Evolutionary conservation across 306 rosid species (phyloP).

Genomic region (Amphicarpaea edgeworthii): DNA sequence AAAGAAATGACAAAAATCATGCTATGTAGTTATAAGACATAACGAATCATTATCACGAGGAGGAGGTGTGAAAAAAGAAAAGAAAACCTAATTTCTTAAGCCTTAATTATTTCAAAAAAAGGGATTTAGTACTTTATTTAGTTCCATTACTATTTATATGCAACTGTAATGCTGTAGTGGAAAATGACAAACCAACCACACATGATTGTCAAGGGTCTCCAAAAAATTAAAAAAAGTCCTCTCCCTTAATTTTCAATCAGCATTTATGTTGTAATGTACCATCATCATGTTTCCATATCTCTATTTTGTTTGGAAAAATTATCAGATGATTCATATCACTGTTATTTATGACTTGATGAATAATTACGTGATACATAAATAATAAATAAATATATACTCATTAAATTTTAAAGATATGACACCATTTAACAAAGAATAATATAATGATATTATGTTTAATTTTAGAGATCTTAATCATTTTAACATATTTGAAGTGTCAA

Average conservation of each 20-base stretch:
- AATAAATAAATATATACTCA: too few species aligned
- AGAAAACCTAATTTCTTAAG: neutral
- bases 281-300: neutral
- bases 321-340: too few species aligned
- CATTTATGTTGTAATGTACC: neutral
- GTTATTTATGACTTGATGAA: too few species aligned
- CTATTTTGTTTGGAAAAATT: too few species aligned
- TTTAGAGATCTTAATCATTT: too few species aligned
- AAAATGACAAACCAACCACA: slow-evolving; percentile 34
- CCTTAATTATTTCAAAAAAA: neutral
- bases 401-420: too few species aligned
- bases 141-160: slow-evolving; percentile 14
- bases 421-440: too few species aligned
- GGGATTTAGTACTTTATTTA: neutral
- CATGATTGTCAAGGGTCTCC: slow-evolving; percentile 33
- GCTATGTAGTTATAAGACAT: slow-evolving; percentile 13
- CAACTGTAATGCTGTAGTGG: slow-evolving; percentile 11
- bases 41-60: neutral
- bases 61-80: neutral
- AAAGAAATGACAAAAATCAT: slow-evolving; percentile 31
- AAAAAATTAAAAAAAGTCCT: neutral
- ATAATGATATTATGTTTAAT: too few species aligned
- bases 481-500: too few species aligned
- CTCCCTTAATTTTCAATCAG: neutral
- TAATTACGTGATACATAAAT: too few species aligned